Base-by-base conservation (phyloP, 495 filamentous ascomycete genomes). In the Bathelium albidoporum region DNA sequence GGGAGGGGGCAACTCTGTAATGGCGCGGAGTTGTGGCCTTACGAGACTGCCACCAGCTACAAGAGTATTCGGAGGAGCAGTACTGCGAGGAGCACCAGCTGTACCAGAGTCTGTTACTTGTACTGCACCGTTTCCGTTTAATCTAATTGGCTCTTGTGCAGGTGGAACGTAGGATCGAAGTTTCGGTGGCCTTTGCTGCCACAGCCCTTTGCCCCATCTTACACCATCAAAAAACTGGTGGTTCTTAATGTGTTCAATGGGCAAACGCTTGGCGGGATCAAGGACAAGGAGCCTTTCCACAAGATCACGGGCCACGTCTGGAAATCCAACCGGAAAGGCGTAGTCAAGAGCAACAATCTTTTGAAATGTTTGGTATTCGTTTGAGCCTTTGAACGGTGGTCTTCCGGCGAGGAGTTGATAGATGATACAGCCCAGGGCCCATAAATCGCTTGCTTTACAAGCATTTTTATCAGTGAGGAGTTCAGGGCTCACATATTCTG, bases 351-450 rank as follows among this genome's bases (percentile, higher is more conserved):
- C 83, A 45, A 99, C 90, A 65, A 99, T 99, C 75, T 97, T 97
- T 71, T 99, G 95, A 73, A 99, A 99, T 0, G 95, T 99, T 66
- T 89, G 83, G 69, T 97, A 99, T 74, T 99, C 95, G 68, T 96
- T 96, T n/a, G 80, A 88, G 1, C 87, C 95, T 73, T 99, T 99
- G 79, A 99, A 99, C 0, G 95, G 95, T 16, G 95, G 95, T 55
- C 95, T 84, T 18, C 95, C 95, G 31, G 89, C 89, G 39, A 99
- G 77, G 32, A 99, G 81, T 75, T 99, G 95, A 73, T 96, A 99
- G 63, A 99, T 87, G 65, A 99, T 99, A 74, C 95, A 99, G n/a
- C 95, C 95, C 78, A 97, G 97, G 2, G 95, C 95, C 95, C 95
- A 99, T 34, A 99, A 75, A 73, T 99, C 95, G 70, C 92, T 96